Evolutionary conservation across 441 rosid genomes (phyloP).

Genomic region (Erysimum pusillum): DNA sequence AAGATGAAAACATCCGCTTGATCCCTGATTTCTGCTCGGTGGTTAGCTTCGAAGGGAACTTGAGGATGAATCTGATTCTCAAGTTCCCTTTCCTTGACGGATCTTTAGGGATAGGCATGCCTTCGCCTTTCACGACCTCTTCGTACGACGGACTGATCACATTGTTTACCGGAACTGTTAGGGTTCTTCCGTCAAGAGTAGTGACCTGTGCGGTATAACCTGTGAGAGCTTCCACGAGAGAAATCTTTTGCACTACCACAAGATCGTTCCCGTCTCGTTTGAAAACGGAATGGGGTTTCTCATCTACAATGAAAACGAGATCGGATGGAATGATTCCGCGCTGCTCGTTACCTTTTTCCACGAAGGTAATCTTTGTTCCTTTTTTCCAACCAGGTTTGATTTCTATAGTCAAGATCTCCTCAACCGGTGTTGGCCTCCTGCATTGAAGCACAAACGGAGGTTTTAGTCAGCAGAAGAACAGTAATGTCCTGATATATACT

Average conservation of each 20-base stretch:
- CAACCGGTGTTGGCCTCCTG: constrained; percentile 73
- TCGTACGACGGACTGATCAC: constrained; percentile 75
- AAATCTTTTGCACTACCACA: constrained; percentile 62
- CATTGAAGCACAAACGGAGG: constrained; percentile 32
- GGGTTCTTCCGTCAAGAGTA: constrained; percentile 76
- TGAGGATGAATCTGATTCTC: constrained; percentile 71
- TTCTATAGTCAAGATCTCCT: constrained; percentile 74
- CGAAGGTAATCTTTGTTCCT: constrained; percentile 85
- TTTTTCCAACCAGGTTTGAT: constrained; percentile 91
- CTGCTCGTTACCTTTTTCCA: constrained; percentile 85
- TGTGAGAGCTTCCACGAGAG: constrained; percentile 76
- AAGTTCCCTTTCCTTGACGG: constrained; percentile 68
- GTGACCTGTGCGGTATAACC: constrained; percentile 70
- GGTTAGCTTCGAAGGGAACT: constrained; percentile 71
- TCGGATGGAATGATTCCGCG: constrained; percentile 69
- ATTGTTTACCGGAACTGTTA: constrained; percentile 64
- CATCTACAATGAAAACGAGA: constrained; percentile 79
- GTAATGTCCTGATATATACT: constrained; percentile 1
- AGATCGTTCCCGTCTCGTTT: constrained; percentile 88
- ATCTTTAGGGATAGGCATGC: constrained; percentile 81
- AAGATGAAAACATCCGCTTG: constrained; percentile 57
- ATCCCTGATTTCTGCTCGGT: constrained; percentile 83
- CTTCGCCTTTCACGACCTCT: constrained; percentile 77
- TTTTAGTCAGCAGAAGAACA: not conserved
- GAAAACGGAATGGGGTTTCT: constrained; percentile 75